phyloP scores from a whole-genome alignment of 2,329 filamentous ascomycete species.

The Pseudogymnoascus sp. region DNA sequence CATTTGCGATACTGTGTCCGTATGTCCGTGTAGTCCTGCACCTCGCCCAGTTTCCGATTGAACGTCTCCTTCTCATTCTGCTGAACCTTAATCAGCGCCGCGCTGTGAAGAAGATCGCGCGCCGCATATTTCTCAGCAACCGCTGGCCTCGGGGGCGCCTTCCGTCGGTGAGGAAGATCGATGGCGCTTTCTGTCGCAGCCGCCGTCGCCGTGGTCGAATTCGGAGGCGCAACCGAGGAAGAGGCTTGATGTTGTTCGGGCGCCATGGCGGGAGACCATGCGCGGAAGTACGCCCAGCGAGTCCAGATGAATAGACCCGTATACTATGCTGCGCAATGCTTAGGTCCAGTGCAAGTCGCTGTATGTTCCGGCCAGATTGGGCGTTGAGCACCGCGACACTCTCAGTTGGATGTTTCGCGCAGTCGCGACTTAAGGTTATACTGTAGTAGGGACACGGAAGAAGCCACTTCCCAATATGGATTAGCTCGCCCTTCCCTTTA shows the following conservation, averaged over 20 bases:
- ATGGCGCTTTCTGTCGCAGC: slow-evolving; percentile 15
- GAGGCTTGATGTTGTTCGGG: slow-evolving; percentile 23
- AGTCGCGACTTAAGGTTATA: slow-evolving; percentile 2
- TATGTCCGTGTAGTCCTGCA: slow-evolving; percentile 59
- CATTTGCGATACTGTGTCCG: slow-evolving; percentile 45
- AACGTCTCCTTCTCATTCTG: slow-evolving; percentile 46
- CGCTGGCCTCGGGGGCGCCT: background rate
- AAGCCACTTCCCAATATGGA: background rate
- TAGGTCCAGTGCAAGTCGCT: background rate
- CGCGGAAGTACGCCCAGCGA: background rate
- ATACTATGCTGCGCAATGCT: background rate
- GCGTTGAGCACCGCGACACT: slow-evolving; percentile 4
- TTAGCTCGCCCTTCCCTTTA: background rate
- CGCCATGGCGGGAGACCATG: slow-evolving; percentile 23
- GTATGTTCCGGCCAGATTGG: slow-evolving; percentile 3
- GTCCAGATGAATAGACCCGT: background rate
- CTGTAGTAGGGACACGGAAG: slow-evolving; percentile 5
- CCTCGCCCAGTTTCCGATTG: slow-evolving; percentile 56
- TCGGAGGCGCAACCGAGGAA: slow-evolving; percentile 17
- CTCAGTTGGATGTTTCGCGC: slow-evolving; percentile 3
- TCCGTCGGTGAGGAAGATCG: slow-evolving; percentile 20
- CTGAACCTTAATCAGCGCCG: slow-evolving; percentile 40
- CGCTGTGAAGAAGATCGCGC: slow-evolving; percentile 52
- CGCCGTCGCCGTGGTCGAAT: slow-evolving; percentile 10
- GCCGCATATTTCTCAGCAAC: slow-evolving; percentile 55